Percentiles rank a stretch among this genome's conserved stretches.
Conservation (phyloP, 306 rosid species). For the Cucurbita moschata region DNA sequence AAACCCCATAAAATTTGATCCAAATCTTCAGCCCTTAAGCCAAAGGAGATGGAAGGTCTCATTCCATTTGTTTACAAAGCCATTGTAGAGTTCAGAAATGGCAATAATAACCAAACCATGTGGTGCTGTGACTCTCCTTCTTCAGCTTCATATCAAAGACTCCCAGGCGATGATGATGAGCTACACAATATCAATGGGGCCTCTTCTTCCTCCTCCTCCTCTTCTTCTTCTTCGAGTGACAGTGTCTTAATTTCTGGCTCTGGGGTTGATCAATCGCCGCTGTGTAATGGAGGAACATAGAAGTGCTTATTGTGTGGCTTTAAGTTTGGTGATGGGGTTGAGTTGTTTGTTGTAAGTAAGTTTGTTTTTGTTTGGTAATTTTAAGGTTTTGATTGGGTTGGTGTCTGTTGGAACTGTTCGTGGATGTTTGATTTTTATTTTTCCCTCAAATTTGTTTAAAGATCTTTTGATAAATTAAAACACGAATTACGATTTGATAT, state of each 20-base stretch:
- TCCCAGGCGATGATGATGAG: constrained; percentile 25
- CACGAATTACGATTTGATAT: too few relatives aligned
- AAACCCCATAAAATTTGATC: not conserved
- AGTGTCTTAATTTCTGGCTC: constrained; percentile 16
- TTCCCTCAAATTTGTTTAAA: too few relatives aligned
- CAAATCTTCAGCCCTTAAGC: not conserved
- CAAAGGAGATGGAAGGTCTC: constrained; percentile 9
- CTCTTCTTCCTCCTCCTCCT: constrained; percentile 17
- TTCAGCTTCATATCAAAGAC: constrained; percentile 21
- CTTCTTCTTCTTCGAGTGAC: constrained; percentile 17
- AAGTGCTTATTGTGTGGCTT: not conserved
- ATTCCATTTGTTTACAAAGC: constrained; percentile 11
- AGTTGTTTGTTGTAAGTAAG: too few relatives aligned
- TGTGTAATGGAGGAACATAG: constrained; percentile 11
- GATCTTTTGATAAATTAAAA: too few relatives aligned
- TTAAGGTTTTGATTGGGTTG: not conserved
- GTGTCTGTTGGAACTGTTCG: not conserved
- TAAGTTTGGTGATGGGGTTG: not conserved
- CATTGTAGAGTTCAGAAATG: constrained; percentile 6
- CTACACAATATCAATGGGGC: constrained; percentile 8
- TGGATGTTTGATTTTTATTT: too few relatives aligned
- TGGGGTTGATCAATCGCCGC: constrained; percentile 38
- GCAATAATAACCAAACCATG: not conserved
- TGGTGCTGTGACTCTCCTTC: not conserved
- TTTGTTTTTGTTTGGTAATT: not conserved